A percentile compares a stretch with the other conserved stretches of the same genome.
Evolutionary conservation across 345 rosid genomes (phyloP).

Genomic region (Eucalyptus marginata): DNA sequence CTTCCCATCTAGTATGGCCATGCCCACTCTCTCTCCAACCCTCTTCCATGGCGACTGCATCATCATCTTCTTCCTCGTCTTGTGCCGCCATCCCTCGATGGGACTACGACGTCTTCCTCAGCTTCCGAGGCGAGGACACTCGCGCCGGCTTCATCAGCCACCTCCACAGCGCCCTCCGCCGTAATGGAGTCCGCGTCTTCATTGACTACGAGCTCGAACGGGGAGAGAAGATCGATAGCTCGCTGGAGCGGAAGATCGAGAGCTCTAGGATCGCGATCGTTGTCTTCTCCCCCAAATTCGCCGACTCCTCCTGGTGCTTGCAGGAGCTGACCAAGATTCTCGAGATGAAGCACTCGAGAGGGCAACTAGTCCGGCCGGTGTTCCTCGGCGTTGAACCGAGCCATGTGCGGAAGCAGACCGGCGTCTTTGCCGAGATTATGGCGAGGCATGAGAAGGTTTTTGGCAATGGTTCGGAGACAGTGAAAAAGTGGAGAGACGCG

Average conservation of each 20-base stretch:
- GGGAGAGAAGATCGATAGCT: not conserved
- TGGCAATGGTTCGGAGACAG: not conserved
- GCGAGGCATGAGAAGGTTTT: not conserved
- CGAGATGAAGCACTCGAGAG: not conserved
- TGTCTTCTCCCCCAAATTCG: slow-evolving; percentile 6
- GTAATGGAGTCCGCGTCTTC: not conserved
- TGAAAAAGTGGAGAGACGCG: slow-evolving; percentile 3
- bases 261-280: slow-evolving; percentile 1
- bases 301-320: slow-evolving; percentile 10
- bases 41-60: no score
- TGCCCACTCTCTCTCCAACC: no score
- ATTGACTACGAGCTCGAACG: not conserved
- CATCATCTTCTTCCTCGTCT: no score
- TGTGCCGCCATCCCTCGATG: no score
- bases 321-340: slow-evolving; percentile 8
- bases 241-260: slow-evolving; percentile 4
- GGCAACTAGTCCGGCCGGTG: slow-evolving; percentile 3
- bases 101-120: no score
- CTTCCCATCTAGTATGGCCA: no score
- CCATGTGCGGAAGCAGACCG: not conserved
- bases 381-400: slow-evolving; percentile 3
- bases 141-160: not conserved
- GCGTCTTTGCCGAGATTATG: not conserved
- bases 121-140: no score
- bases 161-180: not conserved